phyloP scores from a whole-genome alignment of 306 rosid species.

The Rosa multiflora region DNA sequence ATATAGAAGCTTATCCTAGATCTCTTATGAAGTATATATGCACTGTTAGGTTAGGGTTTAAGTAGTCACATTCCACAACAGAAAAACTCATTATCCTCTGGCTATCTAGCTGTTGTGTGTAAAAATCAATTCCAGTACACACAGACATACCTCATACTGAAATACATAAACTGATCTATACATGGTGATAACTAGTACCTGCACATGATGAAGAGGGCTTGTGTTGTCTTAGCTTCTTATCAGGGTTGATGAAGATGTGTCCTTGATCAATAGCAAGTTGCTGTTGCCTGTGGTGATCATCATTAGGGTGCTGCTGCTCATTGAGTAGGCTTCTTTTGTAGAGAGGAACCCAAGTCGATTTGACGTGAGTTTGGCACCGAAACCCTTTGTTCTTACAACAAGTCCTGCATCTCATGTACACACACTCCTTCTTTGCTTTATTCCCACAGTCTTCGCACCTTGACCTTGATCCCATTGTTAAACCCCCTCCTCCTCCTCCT shows the following conservation, averaged over 20 bases:
- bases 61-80: neutral
- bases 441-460: constrained; percentile 79
- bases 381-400: constrained; percentile 71
- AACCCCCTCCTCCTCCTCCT: constrained; percentile 18
- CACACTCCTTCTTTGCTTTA: constrained; percentile 68
- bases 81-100: neutral
- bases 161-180: neutral
- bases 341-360: constrained; percentile 70
- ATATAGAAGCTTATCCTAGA: neutral
- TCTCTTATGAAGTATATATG: neutral
- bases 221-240: constrained; percentile 34
- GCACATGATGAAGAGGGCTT: neutral
- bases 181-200: neutral
- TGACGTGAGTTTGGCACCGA: constrained; percentile 61
- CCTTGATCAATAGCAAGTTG: constrained; percentile 24
- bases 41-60: neutral
- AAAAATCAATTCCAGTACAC: neutral
- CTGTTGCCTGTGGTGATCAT: constrained; percentile 3
- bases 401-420: constrained; percentile 59
- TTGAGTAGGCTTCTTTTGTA: constrained; percentile 40
- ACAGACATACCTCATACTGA: neutral
- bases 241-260: constrained; percentile 13
- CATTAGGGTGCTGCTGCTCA: neutral
- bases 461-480: constrained; percentile 14
- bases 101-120: neutral